A percentile compares a stretch with the other conserved stretches of the same genome.
These are phyloP conservation scores for Elsinoe ampelina DNA, from an alignment of 2,329 filamentous ascomycete species.

Conservation along the genomic window DNA sequence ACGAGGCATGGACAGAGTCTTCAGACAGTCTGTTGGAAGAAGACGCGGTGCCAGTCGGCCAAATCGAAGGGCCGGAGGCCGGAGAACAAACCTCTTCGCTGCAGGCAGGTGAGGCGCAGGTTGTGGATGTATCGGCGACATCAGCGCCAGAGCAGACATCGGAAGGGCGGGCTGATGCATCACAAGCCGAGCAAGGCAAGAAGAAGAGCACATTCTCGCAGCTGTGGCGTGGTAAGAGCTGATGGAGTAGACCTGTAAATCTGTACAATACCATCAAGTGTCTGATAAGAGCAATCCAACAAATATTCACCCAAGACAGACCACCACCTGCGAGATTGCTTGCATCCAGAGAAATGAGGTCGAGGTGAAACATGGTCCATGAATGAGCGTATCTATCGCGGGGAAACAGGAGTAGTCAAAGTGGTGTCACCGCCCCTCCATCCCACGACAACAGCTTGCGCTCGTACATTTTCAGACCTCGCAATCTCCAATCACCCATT, in stretches of 20 bases:
- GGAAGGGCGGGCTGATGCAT: background rate
- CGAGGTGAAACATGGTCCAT: constrained; percentile 6
- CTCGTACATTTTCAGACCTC: background rate
- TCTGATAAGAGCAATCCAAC: background rate
- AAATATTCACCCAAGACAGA: too few species aligned
- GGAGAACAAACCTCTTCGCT: background rate
- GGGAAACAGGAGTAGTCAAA: constrained; percentile 7
- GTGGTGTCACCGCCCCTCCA: constrained; percentile 11
- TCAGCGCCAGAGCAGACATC: background rate
- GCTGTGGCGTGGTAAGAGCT: background rate
- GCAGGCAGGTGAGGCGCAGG: background rate
- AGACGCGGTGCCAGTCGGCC: background rate
- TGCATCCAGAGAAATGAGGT: background rate
- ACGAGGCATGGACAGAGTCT: background rate
- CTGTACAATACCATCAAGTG: background rate
- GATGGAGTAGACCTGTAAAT: background rate
- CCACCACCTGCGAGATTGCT: too few species aligned
- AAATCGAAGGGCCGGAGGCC: background rate
- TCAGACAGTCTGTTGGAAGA: background rate
- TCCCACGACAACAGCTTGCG: constrained; percentile 5
- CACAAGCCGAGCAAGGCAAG: background rate
- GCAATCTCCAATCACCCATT: background rate
- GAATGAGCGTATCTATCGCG: background rate
- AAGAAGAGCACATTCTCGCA: background rate
- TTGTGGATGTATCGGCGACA: background rate